Percentiles rank a stretch among this genome's conserved stretches.
Conservation (phyloP, 2,329 filamentous ascomycete species). For the Nigrograna mackinnonii region DNA sequence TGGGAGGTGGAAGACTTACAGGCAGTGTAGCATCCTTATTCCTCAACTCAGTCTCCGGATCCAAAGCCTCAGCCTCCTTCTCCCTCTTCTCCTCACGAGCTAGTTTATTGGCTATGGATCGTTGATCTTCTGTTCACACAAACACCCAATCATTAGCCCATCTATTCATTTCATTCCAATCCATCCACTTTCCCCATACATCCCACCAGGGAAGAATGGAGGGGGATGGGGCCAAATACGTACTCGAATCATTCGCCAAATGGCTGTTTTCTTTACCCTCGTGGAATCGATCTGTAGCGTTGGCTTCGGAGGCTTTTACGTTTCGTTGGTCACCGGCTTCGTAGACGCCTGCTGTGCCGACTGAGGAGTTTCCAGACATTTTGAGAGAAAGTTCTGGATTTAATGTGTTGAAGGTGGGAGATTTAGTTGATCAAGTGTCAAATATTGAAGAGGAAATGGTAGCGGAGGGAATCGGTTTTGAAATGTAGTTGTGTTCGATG, state of each 20-base stretch:
- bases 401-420: background rate
- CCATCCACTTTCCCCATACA: background rate
- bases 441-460: background rate
- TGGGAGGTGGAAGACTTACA: constrained; percentile 20
- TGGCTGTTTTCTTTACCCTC: constrained; percentile 75
- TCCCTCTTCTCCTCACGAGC: constrained; percentile 63
- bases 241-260: constrained; percentile 72
- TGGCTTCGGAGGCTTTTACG: constrained; percentile 52
- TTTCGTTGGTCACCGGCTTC: constrained; percentile 78
- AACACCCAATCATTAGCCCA: too few species aligned
- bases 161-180: too few species aligned
- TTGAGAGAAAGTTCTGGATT: constrained; percentile 18
- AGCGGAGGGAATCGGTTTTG: background rate
- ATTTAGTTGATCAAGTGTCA: background rate
- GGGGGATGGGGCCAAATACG: background rate
- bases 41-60: constrained; percentile 38
- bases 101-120: constrained; percentile 72
- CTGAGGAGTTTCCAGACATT: constrained; percentile 63
- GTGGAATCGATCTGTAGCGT: constrained; percentile 64
- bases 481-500: constrained; percentile 1
- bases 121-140: constrained; percentile 63
- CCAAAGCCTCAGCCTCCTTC: constrained; percentile 40
- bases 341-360: constrained; percentile 69
- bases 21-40: constrained; percentile 64
- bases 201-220: background rate